phyloP scores from a whole-genome alignment of 768 basidiomycete genomes.

The Nevesoporus exiguus region DNA sequence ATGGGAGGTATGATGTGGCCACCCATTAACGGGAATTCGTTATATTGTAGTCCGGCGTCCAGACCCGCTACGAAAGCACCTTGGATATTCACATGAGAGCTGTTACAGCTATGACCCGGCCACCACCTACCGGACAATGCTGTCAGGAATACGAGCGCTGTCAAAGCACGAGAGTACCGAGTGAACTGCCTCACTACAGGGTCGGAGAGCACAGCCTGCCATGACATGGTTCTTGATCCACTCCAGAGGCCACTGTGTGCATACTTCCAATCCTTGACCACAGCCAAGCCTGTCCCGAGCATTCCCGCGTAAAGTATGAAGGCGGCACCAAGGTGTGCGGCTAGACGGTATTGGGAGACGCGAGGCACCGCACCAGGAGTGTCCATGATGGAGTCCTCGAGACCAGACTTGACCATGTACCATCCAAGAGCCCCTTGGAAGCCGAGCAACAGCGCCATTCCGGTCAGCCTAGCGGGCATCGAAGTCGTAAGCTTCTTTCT shows the following conservation, averaged over 20 bases:
- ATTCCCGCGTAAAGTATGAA: constrained; percentile 92
- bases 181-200: constrained; percentile 58
- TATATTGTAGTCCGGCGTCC: constrained; percentile 95
- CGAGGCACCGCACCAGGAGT: constrained; percentile 85
- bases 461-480: constrained; percentile 61
- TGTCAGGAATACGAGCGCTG: constrained; percentile 83
- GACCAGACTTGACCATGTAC: constrained; percentile 99
- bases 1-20: constrained; percentile 77
- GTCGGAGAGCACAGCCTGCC: constrained; percentile 49
- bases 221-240: constrained; percentile 42
- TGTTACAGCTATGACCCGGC: not conserved
- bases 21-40: constrained; percentile 97
- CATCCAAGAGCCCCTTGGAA: constrained; percentile 91
- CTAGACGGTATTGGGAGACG: constrained; percentile 95
- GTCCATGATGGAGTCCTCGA: constrained; percentile 77
- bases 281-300: constrained; percentile 73
- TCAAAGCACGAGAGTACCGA: constrained; percentile 55
- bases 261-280: constrained; percentile 77
- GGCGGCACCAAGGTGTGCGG: constrained; percentile 90
- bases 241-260: constrained; percentile 57
- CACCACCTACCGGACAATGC: constrained; percentile 75
- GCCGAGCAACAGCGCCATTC: constrained; percentile 79
- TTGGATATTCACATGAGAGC: constrained; percentile 30
- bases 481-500: constrained; percentile 64
- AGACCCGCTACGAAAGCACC: constrained; percentile 98